phyloP scores from a whole-genome alignment of 1,284 basidiomycete species.

The Mycosarcoma maydis region DNA sequence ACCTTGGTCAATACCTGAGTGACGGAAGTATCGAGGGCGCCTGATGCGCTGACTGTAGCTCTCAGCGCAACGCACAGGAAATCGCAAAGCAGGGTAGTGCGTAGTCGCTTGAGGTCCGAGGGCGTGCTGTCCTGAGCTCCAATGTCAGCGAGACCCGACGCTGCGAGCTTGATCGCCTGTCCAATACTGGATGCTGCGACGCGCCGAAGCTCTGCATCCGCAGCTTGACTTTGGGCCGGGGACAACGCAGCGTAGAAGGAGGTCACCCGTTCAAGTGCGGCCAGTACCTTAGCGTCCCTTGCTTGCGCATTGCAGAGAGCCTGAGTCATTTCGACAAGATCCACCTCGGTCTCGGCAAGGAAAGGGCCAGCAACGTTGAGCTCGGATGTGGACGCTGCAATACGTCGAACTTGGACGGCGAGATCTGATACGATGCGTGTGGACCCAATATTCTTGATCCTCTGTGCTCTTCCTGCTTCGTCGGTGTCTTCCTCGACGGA shows the following conservation, averaged over 20 bases:
- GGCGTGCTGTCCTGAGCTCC: background rate
- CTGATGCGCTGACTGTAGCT: constrained; percentile 17
- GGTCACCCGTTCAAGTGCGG: constrained; percentile 20
- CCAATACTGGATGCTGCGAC: constrained; percentile 15
- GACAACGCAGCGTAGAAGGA: constrained; percentile 34
- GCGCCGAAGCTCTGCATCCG: constrained; percentile 7
- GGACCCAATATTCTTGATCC: constrained; percentile 70
- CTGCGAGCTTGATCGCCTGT: constrained; percentile 7
- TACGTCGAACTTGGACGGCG: constrained; percentile 28
- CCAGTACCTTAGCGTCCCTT: background rate
- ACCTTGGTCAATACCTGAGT: constrained; percentile 16
- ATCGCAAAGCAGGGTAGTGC: constrained; percentile 27
- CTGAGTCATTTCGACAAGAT: constrained; percentile 9
- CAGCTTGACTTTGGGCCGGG: constrained; percentile 14
- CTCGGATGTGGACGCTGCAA: constrained; percentile 12
- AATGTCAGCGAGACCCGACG: constrained; percentile 8
- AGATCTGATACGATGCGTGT: constrained; percentile 72
- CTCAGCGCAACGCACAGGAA: constrained; percentile 21
- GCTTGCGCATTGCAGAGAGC: constrained; percentile 6
- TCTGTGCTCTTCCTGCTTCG: constrained; percentile 35
- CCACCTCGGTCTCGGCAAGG: constrained; percentile 13
- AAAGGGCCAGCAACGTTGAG: constrained; percentile 6
- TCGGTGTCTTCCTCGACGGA: constrained; percentile 24
- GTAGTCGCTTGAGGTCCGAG: constrained; percentile 7
- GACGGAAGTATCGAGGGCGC: constrained; percentile 10